Conservation (phyloP, 768 basidiomycete genomes). For the Terana coerulea region DNA sequence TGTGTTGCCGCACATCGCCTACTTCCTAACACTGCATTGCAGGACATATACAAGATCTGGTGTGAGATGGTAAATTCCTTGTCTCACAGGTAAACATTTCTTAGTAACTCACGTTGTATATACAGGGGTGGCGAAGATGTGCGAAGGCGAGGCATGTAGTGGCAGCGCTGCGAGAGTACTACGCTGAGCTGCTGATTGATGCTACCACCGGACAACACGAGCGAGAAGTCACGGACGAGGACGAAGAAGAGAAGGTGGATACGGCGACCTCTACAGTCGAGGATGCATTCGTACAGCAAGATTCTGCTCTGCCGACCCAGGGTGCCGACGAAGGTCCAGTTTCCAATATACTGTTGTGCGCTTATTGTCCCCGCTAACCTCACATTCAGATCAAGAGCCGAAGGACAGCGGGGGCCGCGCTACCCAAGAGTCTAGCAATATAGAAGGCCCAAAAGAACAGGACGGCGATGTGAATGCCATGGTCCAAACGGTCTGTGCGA, state of each 20-base stretch:
- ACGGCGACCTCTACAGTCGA: background rate
- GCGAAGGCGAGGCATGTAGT: slow-evolving; percentile 22
- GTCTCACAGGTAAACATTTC: background rate
- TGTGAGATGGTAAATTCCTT: slow-evolving; percentile 13
- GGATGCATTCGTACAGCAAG: background rate
- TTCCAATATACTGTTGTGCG: too few relatives aligned
- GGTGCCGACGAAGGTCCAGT: too few relatives aligned
- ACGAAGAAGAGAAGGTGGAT: too few relatives aligned
- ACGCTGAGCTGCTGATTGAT: slow-evolving; percentile 1
- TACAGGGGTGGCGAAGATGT: slow-evolving; percentile 20
- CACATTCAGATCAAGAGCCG: too few relatives aligned
- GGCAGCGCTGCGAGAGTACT: slow-evolving; percentile 20
- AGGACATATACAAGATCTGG: slow-evolving; percentile 19
- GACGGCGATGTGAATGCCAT: too few relatives aligned
- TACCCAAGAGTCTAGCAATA: too few relatives aligned
- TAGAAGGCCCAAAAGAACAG: too few relatives aligned
- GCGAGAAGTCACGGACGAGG: background rate
- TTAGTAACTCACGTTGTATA: background rate
- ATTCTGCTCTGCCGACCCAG: background rate
- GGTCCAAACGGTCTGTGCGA: too few relatives aligned
- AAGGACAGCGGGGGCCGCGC: too few relatives aligned
- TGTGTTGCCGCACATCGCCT: background rate
- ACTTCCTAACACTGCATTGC: background rate
- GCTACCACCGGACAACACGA: background rate
- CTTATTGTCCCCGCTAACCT: too few relatives aligned